Percentiles rank a stretch among this genome's conserved stretches.
Conservation (phyloP, 2,329 filamentous ascomycete genomes). For the Colletotrichum sojae region DNA sequence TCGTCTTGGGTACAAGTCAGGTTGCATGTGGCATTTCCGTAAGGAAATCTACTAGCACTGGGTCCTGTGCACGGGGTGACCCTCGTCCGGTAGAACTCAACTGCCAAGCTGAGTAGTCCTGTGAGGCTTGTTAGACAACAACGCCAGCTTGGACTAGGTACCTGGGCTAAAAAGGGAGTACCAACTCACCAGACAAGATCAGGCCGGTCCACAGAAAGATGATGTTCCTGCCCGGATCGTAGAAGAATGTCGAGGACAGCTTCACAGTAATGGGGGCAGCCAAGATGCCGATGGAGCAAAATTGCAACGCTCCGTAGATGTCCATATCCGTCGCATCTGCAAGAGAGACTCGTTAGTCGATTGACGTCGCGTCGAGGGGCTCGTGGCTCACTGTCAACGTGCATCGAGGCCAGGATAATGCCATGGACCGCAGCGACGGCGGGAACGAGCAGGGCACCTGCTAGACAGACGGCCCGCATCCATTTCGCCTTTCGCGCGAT, state of each 20-base stretch:
- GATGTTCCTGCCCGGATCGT: constrained; percentile 73
- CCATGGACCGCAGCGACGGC: constrained; percentile 75
- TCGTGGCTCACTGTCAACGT: constrained; percentile 66
- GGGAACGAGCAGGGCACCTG: constrained; percentile 73
- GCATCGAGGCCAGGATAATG: constrained; percentile 71
- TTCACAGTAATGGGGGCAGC: constrained; percentile 74
- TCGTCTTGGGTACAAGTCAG: constrained; percentile 60
- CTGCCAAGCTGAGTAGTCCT: constrained; percentile 72
- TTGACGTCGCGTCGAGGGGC: neutral
- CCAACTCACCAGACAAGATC: constrained; percentile 67
- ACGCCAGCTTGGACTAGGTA: too few species aligned
- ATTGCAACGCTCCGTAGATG: constrained; percentile 76
- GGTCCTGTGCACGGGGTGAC: constrained; percentile 60
- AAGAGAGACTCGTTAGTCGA: constrained; percentile 6
- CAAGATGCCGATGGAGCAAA: constrained; percentile 76
- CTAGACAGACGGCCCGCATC: constrained; percentile 74
- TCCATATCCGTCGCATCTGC: constrained; percentile 77
- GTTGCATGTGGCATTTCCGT: constrained; percentile 59
- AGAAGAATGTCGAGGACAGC: constrained; percentile 75
- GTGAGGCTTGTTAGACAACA: neutral
- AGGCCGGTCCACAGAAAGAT: constrained; percentile 77
- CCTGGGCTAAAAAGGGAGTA: neutral
- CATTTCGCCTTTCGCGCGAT: constrained; percentile 73
- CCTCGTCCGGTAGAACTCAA: constrained; percentile 74
- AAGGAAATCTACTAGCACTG: constrained; percentile 57